Base-by-base conservation (phyloP, 83 land plant species). In the Picea abies region DNA sequence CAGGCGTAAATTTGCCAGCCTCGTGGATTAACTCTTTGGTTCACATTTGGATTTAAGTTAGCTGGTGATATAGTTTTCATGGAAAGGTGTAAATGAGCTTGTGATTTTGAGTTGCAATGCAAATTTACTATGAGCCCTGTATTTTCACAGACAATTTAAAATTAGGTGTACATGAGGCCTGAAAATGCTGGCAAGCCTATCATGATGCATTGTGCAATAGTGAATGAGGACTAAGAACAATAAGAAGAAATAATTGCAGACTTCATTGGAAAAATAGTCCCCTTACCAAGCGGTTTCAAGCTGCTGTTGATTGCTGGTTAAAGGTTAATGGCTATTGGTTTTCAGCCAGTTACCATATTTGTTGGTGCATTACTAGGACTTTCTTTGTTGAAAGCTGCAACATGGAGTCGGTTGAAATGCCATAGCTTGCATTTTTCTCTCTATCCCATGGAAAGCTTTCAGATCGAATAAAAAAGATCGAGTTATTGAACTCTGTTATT, bases 271-370 rank as follows among this genome's bases (percentile, higher is more conserved):
- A 56, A 56, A 44, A 77, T 16, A 19, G 35, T 32, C 39, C 52
- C 60, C 23, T 14, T 77, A 58, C 61, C 16, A 52, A 26, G 23
- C 61, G 23, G 62, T 14, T 39, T 41, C 26, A 19, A 52, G 62
- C n/a, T 12, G 4, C 0, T 77, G 79, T 77, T 29, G 5, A 56
- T 77, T 77, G 29, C 5, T 77, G 79, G 60, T 22, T 77, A 60
- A 60, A 77, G 12, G 79, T 58, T 77, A 23, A 23, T 77, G 79
- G 62, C 37, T 49, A 2, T 58, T 77, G 79, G 12, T 77, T 77
- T 44, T 26, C 79, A 77, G 25, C 79, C 62, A 56, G 29, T 11
- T 56, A 52, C 17, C 41, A 23, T 56, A 1, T 49, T 23, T 77
- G 0, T 22, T 11, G 26, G n/a, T n/a, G n/a, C n/a, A n/a, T n/a